These are phyloP conservation scores for Erodium maritimum DNA, from an alignment of 345 rosid genomes.

Conservation along the genomic window DNA sequence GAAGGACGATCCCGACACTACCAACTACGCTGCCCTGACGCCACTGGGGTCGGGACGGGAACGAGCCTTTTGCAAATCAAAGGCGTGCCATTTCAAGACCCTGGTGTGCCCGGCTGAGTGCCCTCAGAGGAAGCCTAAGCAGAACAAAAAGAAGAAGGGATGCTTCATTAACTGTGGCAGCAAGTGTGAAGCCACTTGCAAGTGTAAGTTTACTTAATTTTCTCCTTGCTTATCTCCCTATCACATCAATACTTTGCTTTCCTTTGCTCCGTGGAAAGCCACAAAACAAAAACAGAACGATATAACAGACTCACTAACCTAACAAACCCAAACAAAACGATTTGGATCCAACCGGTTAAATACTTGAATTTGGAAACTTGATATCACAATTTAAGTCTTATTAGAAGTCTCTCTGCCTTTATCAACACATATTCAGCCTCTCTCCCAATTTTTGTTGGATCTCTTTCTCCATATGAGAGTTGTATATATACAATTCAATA, in stretches of 20 bases:
- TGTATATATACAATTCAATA: too few relatives aligned
- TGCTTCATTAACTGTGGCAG: constrained; percentile 60
- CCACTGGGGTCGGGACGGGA: constrained; percentile 36
- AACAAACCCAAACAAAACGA: too few relatives aligned
- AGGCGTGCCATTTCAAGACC: constrained; percentile 26
- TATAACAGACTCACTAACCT: too few relatives aligned
- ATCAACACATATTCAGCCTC: too few relatives aligned
- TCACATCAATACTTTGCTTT: neutral
- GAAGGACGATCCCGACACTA: constrained; percentile 13
- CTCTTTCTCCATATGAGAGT: too few relatives aligned
- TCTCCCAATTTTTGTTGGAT: too few relatives aligned
- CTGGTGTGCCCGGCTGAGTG: constrained; percentile 63
- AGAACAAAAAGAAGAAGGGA: constrained; percentile 50
- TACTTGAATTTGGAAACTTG: too few relatives aligned
- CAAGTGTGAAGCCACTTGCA: constrained; percentile 79
- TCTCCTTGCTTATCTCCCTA: neutral
- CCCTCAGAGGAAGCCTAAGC: constrained; percentile 50
- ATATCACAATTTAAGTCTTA: too few relatives aligned
- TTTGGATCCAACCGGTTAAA: too few relatives aligned
- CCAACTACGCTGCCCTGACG: constrained; percentile 20
- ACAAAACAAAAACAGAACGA: too few relatives aligned
- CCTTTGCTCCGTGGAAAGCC: too few relatives aligned
- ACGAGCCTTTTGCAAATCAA: constrained; percentile 29
- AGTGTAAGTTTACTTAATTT: constrained; percentile 32
- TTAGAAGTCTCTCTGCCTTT: too few relatives aligned